Conservation (phyloP, 768 basidiomycete species). For the Russula griseocarnosa region DNA sequence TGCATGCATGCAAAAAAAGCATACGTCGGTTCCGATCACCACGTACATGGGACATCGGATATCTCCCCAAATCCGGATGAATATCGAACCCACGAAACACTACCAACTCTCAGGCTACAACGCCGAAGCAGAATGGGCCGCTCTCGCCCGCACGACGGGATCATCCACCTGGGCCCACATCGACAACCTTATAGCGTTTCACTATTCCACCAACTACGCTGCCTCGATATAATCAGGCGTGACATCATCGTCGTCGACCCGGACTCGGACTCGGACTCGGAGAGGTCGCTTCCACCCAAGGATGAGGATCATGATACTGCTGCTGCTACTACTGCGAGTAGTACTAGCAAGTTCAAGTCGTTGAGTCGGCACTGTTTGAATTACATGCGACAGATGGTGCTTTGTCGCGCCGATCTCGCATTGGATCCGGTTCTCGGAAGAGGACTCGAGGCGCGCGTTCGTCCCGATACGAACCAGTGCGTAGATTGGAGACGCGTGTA, state of each 20-base stretch:
- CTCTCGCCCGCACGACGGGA: constrained; percentile 31
- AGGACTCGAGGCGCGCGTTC: constrained; percentile 17
- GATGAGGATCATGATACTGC: too few relatives aligned
- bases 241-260: constrained; percentile 27
- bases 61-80: constrained; percentile 10
- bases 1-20: not conserved
- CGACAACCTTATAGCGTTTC: constrained; percentile 35
- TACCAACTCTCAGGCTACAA: constrained; percentile 14
- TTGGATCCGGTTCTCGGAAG: constrained; percentile 31
- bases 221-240: constrained; percentile 38
- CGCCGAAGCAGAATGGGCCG: constrained; percentile 29
- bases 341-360: not conserved
- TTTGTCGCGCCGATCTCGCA: constrained; percentile 37
- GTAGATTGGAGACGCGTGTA: constrained; percentile 18
- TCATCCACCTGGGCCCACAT: constrained; percentile 32
- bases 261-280: too few relatives aligned
- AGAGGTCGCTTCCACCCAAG: too few relatives aligned
- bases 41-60: constrained; percentile 10
- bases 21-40: constrained; percentile 6
- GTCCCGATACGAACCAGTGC: constrained; percentile 12
- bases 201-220: constrained; percentile 43
- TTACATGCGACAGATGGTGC: constrained; percentile 40
- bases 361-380: constrained; percentile 39
- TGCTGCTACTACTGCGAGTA: too few relatives aligned
- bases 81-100: constrained; percentile 10